Base-by-base conservation (phyloP, 139 green algal species). In the Closterium sp. region DNA sequence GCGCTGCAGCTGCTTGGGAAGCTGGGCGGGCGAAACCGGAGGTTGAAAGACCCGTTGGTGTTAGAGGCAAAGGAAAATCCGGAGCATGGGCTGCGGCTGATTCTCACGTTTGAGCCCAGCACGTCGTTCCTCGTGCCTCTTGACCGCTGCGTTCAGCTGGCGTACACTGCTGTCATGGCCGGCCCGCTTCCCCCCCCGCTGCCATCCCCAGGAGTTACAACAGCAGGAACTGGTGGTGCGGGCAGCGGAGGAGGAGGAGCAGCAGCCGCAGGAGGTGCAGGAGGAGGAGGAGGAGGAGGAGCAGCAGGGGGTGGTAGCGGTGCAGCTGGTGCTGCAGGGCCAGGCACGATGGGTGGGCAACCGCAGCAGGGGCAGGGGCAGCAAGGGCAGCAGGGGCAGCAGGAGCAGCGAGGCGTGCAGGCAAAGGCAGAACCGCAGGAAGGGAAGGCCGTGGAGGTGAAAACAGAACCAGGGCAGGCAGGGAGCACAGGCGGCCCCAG, bases 121-220 rank as follows among this genome's bases (percentile, higher is more conserved):
- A 97, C 97, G 31, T 97, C 95, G 7, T 99, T 99, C 93, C 96
- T 99, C 19, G 97, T 99, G 28, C 98, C 98, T 6, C 91, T 99
- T 62, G 98, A 99, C 95, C 94, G 95, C 85, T 98, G 96, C 94
- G 96, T 98, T 13, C n/a, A 42, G 19, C 70, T 96, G 19, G 91
- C 91, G 5, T 79, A 27, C 19, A 13, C 62, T 79, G 62, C 62
- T 13, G 62, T 79, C 62, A 79, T 79, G 62, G 62, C 62, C 24
- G 62, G 62, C 62, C 62, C 62, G 62, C 62, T 79, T 24, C 62
- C 62, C 62, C 62, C 62, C 17, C 62, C 62, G 62, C 62, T 79
- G 0, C 17, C 62, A 6, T 22, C 62, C 7, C 62, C 62, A 79
- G 62, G 62, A 79, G 62, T 24, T 24, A 79, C 17, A 22, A 27